Evolutionary conservation across 176 grass and related monocot genomes (phyloP).

Genomic region (Canna indica): DNA sequence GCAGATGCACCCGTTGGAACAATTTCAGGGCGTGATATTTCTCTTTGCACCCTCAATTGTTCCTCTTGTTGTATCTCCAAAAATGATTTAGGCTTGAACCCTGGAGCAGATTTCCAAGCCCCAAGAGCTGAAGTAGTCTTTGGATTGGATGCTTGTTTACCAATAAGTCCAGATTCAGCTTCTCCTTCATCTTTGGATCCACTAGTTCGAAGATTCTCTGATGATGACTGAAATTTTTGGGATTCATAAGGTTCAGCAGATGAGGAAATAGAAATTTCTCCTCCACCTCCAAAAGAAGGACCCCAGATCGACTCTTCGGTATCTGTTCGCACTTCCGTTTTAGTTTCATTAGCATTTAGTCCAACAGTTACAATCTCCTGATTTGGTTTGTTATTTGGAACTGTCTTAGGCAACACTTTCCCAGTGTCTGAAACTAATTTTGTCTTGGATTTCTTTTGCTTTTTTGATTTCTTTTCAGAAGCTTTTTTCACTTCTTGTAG

Average conservation of each 20-base stretch:
- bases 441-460: conserved; percentile 60
- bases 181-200: conserved; percentile 43
- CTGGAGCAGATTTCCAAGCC: conserved; percentile 72
- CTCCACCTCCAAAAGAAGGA: conserved; percentile 22
- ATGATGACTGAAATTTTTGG: conserved; percentile 23
- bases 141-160: conserved; percentile 32
- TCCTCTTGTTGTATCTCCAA: conserved; percentile 97
- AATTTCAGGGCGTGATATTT: conserved; percentile 21
- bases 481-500: conserved; percentile 48
- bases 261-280: conserved; percentile 21
- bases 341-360: conserved; percentile 39
- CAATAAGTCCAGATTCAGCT: conserved; percentile 21
- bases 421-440: conserved; percentile 36
- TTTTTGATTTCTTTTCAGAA: conserved; percentile 87
- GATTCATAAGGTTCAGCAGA: conserved; percentile 7
- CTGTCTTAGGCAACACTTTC: conserved; percentile 39
- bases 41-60: conserved; percentile 56
- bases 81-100: conserved; percentile 74
- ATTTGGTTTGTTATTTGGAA: conserved; percentile 30
- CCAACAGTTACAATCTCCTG: conserved; percentile 35
- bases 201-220: conserved; percentile 23
- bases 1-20: conserved; percentile 20
- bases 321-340: conserved; percentile 37
- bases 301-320: conserved; percentile 24
- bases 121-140: conserved; percentile 29